phyloP scores from a whole-genome alignment of 2,329 filamentous ascomycete species.

The Nemania diffusa region DNA sequence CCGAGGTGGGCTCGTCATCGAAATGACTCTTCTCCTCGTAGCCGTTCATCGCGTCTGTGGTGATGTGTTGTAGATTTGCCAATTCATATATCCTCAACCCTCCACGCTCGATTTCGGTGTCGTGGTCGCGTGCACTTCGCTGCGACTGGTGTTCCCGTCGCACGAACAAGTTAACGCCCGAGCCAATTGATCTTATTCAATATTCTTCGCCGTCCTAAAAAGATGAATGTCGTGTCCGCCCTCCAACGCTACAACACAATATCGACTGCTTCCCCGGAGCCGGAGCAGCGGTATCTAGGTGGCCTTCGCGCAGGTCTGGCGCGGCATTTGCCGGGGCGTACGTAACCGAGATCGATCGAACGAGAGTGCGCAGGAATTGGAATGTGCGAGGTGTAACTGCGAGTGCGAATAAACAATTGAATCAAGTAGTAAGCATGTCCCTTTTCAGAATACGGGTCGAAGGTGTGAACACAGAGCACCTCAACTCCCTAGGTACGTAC shows the following conservation, averaged over 20 bases:
- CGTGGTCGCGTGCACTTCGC: slow-evolving; percentile 9
- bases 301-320: slow-evolving; percentile 15
- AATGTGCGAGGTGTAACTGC: background rate
- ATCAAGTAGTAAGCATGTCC: background rate
- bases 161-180: background rate
- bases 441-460: background rate
- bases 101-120: slow-evolving; percentile 16
- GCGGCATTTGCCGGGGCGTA: slow-evolving; percentile 22
- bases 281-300: background rate
- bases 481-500: background rate
- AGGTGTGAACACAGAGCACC: background rate
- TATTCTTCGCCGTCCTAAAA: background rate
- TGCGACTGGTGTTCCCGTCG: slow-evolving; percentile 15
- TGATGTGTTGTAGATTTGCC: slow-evolving; percentile 5
- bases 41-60: slow-evolving; percentile 73
- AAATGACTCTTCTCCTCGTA: slow-evolving; percentile 74
- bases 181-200: slow-evolving; percentile 6
- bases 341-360: slow-evolving; percentile 4
- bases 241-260: slow-evolving; percentile 1
- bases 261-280: background rate
- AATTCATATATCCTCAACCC: slow-evolving; percentile 3
- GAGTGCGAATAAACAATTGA: background rate
- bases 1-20: slow-evolving; percentile 79
- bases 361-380: slow-evolving; percentile 2
- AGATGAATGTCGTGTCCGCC: background rate